Conservation (phyloP, 2,329 filamentous ascomycete genomes). For the Penicillium sp. region DNA sequence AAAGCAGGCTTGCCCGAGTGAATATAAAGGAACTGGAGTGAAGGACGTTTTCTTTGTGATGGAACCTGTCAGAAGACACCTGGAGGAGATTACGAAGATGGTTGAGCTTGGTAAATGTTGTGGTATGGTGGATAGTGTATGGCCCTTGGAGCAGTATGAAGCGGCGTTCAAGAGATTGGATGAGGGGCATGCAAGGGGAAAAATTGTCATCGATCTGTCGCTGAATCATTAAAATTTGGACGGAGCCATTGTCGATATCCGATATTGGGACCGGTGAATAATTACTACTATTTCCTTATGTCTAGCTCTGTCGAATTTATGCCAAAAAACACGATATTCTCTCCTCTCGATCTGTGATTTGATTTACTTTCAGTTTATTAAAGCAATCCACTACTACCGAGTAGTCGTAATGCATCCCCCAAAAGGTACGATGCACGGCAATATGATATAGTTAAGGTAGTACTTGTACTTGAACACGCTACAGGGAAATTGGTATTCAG, state of each 20-base stretch:
- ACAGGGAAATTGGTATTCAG: too few relatives aligned
- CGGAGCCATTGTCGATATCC: background rate
- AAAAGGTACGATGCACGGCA: too few relatives aligned
- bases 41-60: constrained; percentile 49
- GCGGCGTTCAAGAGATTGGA: constrained; percentile 46
- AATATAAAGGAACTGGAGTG: constrained; percentile 13
- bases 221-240: background rate
- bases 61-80: constrained; percentile 39
- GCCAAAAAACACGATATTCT: too few relatives aligned
- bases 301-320: too few relatives aligned
- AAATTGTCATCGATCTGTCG: constrained; percentile 44
- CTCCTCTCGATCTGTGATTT: too few relatives aligned
- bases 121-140: constrained; percentile 20
- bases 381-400: too few relatives aligned
- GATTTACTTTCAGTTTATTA: too few relatives aligned
- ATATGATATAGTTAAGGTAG: too few relatives aligned
- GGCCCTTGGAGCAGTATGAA: constrained; percentile 44
- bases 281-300: too few relatives aligned
- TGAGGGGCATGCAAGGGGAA: constrained; percentile 48
- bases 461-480: too few relatives aligned
- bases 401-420: too few relatives aligned
- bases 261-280: too few relatives aligned
- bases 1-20: constrained; percentile 33
- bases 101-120: constrained; percentile 43
- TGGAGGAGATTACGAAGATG: constrained; percentile 43